Percentiles rank a stretch among this genome's conserved stretches.
These are phyloP conservation scores for Kluyveromyces marxianus DNA, from an alignment of 1,139 yeast species.

Conservation along the genomic window DNA sequence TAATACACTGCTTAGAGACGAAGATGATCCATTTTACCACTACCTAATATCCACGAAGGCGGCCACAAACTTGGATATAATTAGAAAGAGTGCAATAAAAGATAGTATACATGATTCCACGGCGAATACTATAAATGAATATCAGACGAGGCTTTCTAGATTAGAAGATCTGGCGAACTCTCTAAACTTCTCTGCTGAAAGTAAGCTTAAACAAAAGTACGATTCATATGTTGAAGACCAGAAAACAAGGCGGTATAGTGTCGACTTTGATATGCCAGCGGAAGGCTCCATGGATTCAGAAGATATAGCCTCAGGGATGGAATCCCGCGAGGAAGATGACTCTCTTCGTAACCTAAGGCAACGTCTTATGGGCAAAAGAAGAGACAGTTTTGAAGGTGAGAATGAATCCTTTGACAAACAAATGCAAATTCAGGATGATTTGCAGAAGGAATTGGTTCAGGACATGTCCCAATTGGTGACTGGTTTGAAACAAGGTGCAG, in stretches of 20 bases:
- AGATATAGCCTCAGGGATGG: background rate
- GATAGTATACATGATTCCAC: conserved; percentile 1
- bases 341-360: conserved; percentile 27
- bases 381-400: conserved; percentile 11
- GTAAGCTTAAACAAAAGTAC: conserved; percentile 5
- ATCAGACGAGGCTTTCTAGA: conserved; percentile 9
- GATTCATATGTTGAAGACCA: conserved; percentile 2
- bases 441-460: conserved; percentile 31
- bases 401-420: conserved; percentile 27
- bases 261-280: conserved; percentile 21
- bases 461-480: conserved; percentile 33
- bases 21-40: conserved; percentile 14
- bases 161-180: conserved; percentile 7
- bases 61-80: conserved; percentile 11
- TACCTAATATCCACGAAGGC: conserved; percentile 16
- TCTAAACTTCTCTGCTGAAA: background rate
- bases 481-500: conserved; percentile 33
- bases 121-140: conserved; percentile 2
- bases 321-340: conserved; percentile 15
- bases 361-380: conserved; percentile 25
- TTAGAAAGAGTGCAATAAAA: conserved; percentile 10
- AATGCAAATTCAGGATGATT: conserved; percentile 31
- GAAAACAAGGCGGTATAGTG: conserved; percentile 19
- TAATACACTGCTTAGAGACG: background rate
- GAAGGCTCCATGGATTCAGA: conserved; percentile 2